Base-by-base conservation (phyloP, 805 yeast species). In the Candida multigemmis region DNA sequence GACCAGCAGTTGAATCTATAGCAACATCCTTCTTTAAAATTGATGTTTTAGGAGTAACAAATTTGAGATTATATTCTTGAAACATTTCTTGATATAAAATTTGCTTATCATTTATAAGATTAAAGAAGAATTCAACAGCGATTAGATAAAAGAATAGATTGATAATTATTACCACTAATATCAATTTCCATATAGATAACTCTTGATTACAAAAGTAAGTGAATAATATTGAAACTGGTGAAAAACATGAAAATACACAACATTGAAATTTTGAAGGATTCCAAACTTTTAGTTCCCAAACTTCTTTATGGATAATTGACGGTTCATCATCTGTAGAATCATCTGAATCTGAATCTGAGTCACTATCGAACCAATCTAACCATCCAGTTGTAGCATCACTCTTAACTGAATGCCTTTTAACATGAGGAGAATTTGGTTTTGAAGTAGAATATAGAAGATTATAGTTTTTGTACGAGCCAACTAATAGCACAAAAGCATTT, bases 211-310 rank as follows among this genome's bases (percentile, higher is more conserved):
- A 10, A 34, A 60, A 50, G 28, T 73, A 48, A n/a, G 65, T 52
- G 1, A 68, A 50, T 3, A 63, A 28, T 6, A 71, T 36, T 25
- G 64, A 67, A 7, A 74, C 43, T 0, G 93, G 91, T 6, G 83
- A 74, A 35, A 74, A 74, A 2, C 70, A 48, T 3, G 71, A 56
- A 16, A 70, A 60, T 2, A 79, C 38, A 25, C 58, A 51, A 5
- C 78, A 54, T 17, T 63, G 63, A 44, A 77, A 75, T 35, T 60
- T 60, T 0, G 78, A 65, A 0, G 89, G 89, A 22, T 61, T 58
- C 93, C 93, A 81, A 26, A 78, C 67, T 12, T 52, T 54, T 22
- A 81, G 46, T 31, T 71, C 68, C 72, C 79, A 78, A 18, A 65
- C 63, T 12, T 54, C 53, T 16, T 56, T 53, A 16, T 56, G 37